These are phyloP conservation scores for Prunus mume DNA, from an alignment of 306 rosid species.

Conservation along the genomic window DNA sequence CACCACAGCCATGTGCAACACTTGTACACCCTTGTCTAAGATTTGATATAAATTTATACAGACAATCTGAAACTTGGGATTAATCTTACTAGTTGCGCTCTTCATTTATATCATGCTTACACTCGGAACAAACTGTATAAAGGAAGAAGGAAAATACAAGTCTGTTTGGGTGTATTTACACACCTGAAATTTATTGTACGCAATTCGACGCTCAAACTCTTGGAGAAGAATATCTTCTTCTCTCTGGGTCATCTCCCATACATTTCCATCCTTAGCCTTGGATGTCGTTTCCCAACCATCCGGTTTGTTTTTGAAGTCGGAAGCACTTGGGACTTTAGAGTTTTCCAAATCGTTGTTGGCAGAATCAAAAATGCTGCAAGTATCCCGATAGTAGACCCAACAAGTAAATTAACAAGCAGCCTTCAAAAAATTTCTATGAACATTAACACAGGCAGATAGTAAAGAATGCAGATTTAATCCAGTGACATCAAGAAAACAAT, in stretches of 20 bases:
- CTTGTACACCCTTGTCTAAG: not conserved
- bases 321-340: conserved; percentile 45
- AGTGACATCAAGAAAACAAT: not conserved
- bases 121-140: not conserved
- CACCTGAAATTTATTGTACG: conserved; percentile 95
- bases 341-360: conserved; percentile 51
- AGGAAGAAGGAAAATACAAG: not conserved
- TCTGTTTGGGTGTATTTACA: not conserved
- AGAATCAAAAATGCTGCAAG: conserved; percentile 72
- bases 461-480: not conserved
- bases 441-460: not conserved
- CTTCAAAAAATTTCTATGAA: not conserved
- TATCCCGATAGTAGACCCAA: conserved; percentile 16
- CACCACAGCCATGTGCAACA: not conserved
- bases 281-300: conserved; percentile 97
- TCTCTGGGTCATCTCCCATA: conserved; percentile 97
- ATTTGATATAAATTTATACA: not conserved
- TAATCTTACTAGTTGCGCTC: not conserved
- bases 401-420: conserved; percentile 14
- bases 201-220: conserved; percentile 89
- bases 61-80: not conserved
- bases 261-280: conserved; percentile 65
- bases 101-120: not conserved
- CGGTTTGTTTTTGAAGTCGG: conserved; percentile 75
- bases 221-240: conserved; percentile 95